phyloP scores from a whole-genome alignment of 495 filamentous ascomycete species.

The Talaromyces borbonicus region DNA sequence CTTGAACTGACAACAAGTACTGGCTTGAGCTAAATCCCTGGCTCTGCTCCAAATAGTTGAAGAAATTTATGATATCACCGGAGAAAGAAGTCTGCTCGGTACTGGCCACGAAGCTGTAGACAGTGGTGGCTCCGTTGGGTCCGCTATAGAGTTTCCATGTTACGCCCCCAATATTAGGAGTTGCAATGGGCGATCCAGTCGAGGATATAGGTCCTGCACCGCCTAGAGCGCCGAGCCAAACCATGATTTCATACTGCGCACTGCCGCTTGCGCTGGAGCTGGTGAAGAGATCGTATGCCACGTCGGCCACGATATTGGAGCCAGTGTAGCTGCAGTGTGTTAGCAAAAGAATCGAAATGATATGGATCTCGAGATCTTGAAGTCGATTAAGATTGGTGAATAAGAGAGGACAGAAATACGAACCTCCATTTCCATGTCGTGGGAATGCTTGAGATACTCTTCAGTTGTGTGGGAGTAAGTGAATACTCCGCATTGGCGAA shows the following conservation, averaged over 20 bases:
- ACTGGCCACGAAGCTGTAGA: slow-evolving; percentile 53
- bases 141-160: slow-evolving; percentile 47
- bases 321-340: slow-evolving; percentile 41
- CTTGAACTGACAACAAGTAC: slow-evolving; percentile 45
- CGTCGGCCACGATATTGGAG: slow-evolving; percentile 45
- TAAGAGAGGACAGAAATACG: slow-evolving; percentile 6
- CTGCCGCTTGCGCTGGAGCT: slow-evolving; percentile 32
- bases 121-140: slow-evolving; percentile 43
- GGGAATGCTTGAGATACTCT: slow-evolving; percentile 39
- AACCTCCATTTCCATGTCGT: slow-evolving; percentile 47
- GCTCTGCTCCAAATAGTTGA: slow-evolving; percentile 43
- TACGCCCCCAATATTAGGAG: slow-evolving; percentile 38
- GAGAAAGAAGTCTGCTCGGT: slow-evolving; percentile 39
- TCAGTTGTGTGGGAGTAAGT: slow-evolving; percentile 36
- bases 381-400: not conserved
- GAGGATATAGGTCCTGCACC: slow-evolving; percentile 54
- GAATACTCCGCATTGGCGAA: slow-evolving; percentile 44
- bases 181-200: slow-evolving; percentile 44
- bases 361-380: not conserved
- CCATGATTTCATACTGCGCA: slow-evolving; percentile 59
- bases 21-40: slow-evolving; percentile 40
- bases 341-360: too few species aligned
- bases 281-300: slow-evolving; percentile 58
- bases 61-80: slow-evolving; percentile 47
- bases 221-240: slow-evolving; percentile 55